Base-by-base conservation (phyloP, 1,284 basidiomycete species). In the Entoloma clypeatum region DNA sequence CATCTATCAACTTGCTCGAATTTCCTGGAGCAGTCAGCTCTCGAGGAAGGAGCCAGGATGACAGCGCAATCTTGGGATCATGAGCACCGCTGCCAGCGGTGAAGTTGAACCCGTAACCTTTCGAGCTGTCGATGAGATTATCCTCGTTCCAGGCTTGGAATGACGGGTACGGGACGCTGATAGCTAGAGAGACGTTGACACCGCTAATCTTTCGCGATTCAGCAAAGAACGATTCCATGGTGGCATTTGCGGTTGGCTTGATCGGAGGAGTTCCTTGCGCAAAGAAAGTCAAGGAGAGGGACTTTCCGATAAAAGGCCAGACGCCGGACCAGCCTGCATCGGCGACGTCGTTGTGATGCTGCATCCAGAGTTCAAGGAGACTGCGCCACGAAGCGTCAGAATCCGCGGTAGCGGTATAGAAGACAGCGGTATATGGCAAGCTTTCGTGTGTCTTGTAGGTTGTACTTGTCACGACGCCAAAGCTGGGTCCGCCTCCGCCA, bases 401-500 rank as follows among this genome's bases (percentile, higher is more conserved):
- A n/a, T n/a, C n/a, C n/a, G n/a, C n/a, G n/a, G n/a, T n/a, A n/a
- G n/a, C n/a, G n/a, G n/a, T n/a, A n/a, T n/a, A n/a, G n/a, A n/a
- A n/a, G n/a, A n/a, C n/a, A n/a, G n/a, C n/a, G n/a, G n/a, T n/a
- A n/a, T n/a, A n/a, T n/a, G n/a, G n/a, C n/a, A n/a, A n/a, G n/a
- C n/a, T n/a, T n/a, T n/a, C 30, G 14, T 44, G 23, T 4, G 67
- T 63, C 21, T 56, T 54, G 49, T 65, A 65, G 1, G 63, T 67
- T 19, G 63, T 64, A 6, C 62, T 61, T 32, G 59, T 59, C 14
- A 70, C 53, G 35, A 68, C 57, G 22, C 65, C 69, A 39, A 58
- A 71, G 3, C 65, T 72, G 5, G 64, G 55, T 6, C 68, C 68
- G 2, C 73, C 72, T 1, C 72, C 72, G 0, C 72, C 74, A 14